phyloP scores from a whole-genome alignment of 768 basidiomycete species.

The Grammothele lineata region DNA sequence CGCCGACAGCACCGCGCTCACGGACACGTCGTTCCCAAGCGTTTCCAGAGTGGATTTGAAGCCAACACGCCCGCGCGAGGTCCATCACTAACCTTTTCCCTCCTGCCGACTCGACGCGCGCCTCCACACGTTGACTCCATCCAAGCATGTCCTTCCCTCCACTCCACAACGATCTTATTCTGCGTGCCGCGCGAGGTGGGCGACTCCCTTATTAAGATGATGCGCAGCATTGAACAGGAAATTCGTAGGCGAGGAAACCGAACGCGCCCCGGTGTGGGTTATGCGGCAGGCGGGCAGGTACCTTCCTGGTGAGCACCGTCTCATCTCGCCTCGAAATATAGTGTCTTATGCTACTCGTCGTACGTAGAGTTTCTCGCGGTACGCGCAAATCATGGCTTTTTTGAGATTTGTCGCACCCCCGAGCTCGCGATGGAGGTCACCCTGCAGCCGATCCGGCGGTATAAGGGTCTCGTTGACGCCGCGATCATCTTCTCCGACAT shows the following conservation, averaged over 20 bases:
- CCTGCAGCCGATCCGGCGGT: slow-evolving; percentile 89
- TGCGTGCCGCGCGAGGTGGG: slow-evolving; percentile 82
- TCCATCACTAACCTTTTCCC: background rate
- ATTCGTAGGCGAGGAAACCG: slow-evolving; percentile 68
- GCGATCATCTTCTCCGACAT: slow-evolving; percentile 99
- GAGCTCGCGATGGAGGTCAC: slow-evolving; percentile 85
- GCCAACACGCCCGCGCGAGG: background rate
- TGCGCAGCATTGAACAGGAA: no score
- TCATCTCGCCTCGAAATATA: no score
- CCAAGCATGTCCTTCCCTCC: slow-evolving; percentile 56
- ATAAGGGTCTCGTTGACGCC: slow-evolving; percentile 83
- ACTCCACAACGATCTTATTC: slow-evolving; percentile 80
- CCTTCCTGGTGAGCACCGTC: slow-evolving; percentile 65
- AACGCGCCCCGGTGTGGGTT: slow-evolving; percentile 95
- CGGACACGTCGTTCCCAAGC: slow-evolving; percentile 4
- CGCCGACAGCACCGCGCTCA: background rate
- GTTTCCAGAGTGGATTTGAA: background rate
- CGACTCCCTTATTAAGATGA: no score
- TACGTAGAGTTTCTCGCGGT: slow-evolving; percentile 81
- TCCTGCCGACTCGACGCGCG: background rate
- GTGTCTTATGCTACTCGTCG: no score
- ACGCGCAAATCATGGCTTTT: slow-evolving; percentile 86
- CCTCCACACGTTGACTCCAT: background rate
- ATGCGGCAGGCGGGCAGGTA: slow-evolving; percentile 98
- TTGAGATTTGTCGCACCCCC: slow-evolving; percentile 93